Evolutionary conservation across 140 eudicot genomes (phyloP).

Genomic region (Flaveria floridana): DNA sequence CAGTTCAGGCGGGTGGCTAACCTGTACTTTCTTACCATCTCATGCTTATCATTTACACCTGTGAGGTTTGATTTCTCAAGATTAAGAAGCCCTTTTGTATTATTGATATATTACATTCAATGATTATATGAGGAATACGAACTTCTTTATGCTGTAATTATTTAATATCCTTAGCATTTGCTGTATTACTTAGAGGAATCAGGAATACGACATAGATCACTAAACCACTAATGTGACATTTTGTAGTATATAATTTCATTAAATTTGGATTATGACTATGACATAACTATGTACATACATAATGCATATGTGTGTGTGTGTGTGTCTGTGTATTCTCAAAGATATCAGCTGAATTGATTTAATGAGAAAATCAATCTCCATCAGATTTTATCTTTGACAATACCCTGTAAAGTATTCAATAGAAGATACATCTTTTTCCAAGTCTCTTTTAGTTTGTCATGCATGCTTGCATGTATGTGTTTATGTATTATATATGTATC

Average conservation of each 20-base stretch:
- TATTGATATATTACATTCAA: neutral
- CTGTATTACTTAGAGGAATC: neutral
- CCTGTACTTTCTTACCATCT: constrained; percentile 87
- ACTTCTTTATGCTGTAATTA: neutral
- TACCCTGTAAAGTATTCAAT: neutral
- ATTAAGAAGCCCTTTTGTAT: neutral
- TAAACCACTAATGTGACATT: neutral
- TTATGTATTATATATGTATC: neutral
- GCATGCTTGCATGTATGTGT: neutral
- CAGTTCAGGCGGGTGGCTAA: constrained; percentile 99
- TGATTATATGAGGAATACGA: neutral
- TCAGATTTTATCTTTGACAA: neutral
- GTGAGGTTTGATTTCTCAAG: constrained; percentile 57
- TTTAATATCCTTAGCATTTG: neutral
- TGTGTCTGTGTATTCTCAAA: neutral
- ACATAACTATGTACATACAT: neutral
- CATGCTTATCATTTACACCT: constrained; percentile 91
- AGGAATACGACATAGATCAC: neutral
- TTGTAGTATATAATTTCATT: neutral
- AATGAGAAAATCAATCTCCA: neutral
- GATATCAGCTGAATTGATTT: neutral
- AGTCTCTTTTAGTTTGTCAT: constrained; percentile 4
- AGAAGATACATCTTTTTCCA: neutral
- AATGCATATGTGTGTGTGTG: neutral
- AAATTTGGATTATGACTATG: constrained; percentile 20